These are phyloP conservation scores for Solanum dulcamara DNA, from an alignment of 257 asterid species.

Conservation along the genomic window DNA sequence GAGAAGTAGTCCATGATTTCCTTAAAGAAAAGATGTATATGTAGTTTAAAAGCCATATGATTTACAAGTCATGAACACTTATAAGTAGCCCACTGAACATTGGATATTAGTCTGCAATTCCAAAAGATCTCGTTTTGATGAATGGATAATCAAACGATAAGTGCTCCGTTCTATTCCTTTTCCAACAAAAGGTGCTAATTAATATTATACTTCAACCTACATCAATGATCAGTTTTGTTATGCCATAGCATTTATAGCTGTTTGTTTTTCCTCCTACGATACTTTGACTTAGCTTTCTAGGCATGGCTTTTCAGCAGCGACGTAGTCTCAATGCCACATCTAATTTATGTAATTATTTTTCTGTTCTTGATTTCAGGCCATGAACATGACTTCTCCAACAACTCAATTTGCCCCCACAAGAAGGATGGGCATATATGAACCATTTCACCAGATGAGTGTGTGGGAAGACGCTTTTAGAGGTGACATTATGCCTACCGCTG, in stretches of 20 bases:
- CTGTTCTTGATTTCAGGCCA: slow-evolving; percentile 8
- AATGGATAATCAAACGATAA: neutral
- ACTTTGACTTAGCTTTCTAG: neutral
- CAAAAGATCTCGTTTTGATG: neutral
- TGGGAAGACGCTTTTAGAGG: slow-evolving; percentile 70
- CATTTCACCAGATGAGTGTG: slow-evolving; percentile 63
- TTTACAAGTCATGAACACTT: neutral
- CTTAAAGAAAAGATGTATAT: neutral
- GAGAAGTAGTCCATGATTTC: neutral
- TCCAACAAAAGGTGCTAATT: neutral
- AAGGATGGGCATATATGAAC: slow-evolving; percentile 56
- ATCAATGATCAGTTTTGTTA: neutral
- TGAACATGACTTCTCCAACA: slow-evolving; percentile 52
- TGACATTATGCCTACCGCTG: slow-evolving; percentile 36
- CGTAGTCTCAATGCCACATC: neutral
- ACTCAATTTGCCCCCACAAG: slow-evolving; percentile 64
- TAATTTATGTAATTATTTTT: neutral
- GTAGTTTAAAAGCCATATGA: neutral
- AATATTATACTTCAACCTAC: neutral
- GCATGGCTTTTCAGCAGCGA: neutral
- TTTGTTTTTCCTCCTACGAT: neutral
- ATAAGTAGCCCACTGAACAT: neutral
- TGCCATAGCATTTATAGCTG: neutral
- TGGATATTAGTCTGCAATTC: neutral
- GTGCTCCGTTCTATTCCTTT: neutral